Conservation (phyloP, 2,329 filamentous ascomycete species). For the Chrysosphaeria jannelii region DNA sequence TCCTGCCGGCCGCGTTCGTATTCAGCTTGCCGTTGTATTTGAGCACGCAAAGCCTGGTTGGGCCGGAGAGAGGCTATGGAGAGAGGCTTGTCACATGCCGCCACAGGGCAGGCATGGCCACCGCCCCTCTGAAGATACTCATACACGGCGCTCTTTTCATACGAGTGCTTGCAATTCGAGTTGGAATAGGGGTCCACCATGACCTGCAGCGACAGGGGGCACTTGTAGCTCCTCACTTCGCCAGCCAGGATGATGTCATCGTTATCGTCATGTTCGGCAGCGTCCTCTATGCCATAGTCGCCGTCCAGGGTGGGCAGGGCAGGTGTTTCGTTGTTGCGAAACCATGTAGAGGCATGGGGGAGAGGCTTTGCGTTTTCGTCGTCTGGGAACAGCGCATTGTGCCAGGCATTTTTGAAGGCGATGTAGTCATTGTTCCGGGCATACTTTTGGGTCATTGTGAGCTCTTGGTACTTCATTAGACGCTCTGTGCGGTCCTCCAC, state of each 20-base stretch:
- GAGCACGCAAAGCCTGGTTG: too few species aligned
- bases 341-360: conserved; percentile 23
- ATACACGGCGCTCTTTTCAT: conserved; percentile 32
- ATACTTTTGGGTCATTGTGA: conserved; percentile 17
- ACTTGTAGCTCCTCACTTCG: conserved; percentile 33
- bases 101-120: too few species aligned
- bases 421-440: conserved; percentile 26
- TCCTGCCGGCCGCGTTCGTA: too few species aligned
- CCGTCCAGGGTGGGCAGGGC: conserved; percentile 4
- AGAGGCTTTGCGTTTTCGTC: conserved; percentile 19
- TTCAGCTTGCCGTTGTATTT: too few species aligned
- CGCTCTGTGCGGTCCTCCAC: conserved; percentile 10
- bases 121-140: conserved; percentile 15
- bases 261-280: conserved; percentile 27
- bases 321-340: conserved; percentile 15
- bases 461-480: conserved; percentile 12
- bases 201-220: conserved; percentile 32
- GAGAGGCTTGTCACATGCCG: too few species aligned
- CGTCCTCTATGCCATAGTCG: conserved; percentile 11
- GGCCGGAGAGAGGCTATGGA: too few species aligned
- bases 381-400: conserved; percentile 18
- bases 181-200: conserved; percentile 38
- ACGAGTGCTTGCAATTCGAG: conserved; percentile 37
- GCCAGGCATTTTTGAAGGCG: conserved; percentile 26
- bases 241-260: conserved; percentile 39